Conservation (phyloP, 768 basidiomycete species). For the Mycena kentingensis region DNA sequence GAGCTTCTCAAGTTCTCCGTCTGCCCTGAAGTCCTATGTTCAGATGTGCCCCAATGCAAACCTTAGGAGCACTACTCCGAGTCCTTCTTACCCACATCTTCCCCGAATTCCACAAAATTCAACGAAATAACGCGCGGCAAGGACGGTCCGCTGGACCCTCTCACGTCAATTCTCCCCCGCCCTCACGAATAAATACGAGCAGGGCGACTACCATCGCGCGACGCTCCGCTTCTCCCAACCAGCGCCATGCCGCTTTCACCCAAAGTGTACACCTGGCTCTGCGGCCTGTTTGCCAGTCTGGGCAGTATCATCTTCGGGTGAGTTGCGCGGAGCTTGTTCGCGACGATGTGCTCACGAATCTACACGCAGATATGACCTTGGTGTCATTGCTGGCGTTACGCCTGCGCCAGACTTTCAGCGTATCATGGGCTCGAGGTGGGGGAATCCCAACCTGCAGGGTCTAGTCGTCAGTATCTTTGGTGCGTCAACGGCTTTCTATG, state of each 20-base stretch:
- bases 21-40: too few species aligned
- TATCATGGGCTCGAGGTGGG: conserved; percentile 39
- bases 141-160: not conserved
- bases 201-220: not conserved
- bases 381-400: conserved; percentile 51
- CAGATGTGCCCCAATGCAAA: too few species aligned
- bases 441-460: conserved; percentile 39
- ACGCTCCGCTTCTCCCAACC: conserved; percentile 8
- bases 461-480: conserved; percentile 46
- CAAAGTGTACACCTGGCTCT: conserved; percentile 57
- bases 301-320: conserved; percentile 48
- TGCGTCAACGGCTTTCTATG: conserved; percentile 20
- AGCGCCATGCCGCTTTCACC: conserved; percentile 39
- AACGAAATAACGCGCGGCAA: too few species aligned
- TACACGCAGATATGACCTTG: conserved; percentile 43
- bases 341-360: not conserved
- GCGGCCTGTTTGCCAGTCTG: conserved; percentile 52
- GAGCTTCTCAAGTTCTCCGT: too few species aligned
- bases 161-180: not conserved
- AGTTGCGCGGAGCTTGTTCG: not conserved
- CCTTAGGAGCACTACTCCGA: too few species aligned
- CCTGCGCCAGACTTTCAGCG: conserved; percentile 41
- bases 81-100: too few species aligned
- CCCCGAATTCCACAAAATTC: too few species aligned
- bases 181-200: not conserved